Percentiles rank a stretch among this genome's conserved stretches.
These are phyloP conservation scores for Cerioporus squamosus DNA, from an alignment of 1,284 basidiomycete species.

Conservation along the genomic window DNA sequence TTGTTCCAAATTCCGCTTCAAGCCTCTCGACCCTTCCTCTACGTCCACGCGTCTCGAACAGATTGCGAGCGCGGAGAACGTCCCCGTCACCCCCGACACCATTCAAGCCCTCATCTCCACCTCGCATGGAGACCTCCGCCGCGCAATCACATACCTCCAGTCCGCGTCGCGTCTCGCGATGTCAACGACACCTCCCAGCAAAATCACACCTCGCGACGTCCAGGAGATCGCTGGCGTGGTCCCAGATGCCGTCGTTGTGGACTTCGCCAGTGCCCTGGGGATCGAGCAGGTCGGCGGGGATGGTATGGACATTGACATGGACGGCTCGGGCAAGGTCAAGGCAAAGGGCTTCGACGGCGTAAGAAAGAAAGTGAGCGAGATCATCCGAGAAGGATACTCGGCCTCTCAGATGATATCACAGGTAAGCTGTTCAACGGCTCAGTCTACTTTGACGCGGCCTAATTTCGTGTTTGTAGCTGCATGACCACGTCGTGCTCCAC, in stretches of 20 bases:
- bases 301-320: conserved; percentile 57
- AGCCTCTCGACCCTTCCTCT: conserved; percentile 83
- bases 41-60: conserved; percentile 79
- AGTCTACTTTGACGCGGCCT: not conserved
- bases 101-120: conserved; percentile 77
- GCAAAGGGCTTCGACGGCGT: conserved; percentile 71
- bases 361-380: conserved; percentile 69
- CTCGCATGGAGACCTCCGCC: conserved; percentile 92
- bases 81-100: conserved; percentile 56
- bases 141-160: conserved; percentile 98
- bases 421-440: conserved; percentile 47
- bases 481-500: conserved; percentile 88
- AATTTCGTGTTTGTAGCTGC: conserved; percentile 59
- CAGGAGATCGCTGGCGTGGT: conserved; percentile 98
- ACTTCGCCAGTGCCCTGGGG: conserved; percentile 78
- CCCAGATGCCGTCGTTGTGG: conserved; percentile 73
- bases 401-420: conserved; percentile 90
- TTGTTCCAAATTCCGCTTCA: conserved; percentile 99
- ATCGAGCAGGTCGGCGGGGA: conserved; percentile 59
- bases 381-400: conserved; percentile 91
- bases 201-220: conserved; percentile 78
- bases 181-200: conserved; percentile 69
- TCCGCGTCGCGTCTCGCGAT: conserved; percentile 88
- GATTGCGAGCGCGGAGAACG: conserved; percentile 73
- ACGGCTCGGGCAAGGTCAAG: conserved; percentile 39